Percentiles rank a stretch among this genome's conserved stretches.
These are phyloP conservation scores for Yarrowia deformans DNA, from an alignment of 805 yeast genomes.

Conservation along the genomic window DNA sequence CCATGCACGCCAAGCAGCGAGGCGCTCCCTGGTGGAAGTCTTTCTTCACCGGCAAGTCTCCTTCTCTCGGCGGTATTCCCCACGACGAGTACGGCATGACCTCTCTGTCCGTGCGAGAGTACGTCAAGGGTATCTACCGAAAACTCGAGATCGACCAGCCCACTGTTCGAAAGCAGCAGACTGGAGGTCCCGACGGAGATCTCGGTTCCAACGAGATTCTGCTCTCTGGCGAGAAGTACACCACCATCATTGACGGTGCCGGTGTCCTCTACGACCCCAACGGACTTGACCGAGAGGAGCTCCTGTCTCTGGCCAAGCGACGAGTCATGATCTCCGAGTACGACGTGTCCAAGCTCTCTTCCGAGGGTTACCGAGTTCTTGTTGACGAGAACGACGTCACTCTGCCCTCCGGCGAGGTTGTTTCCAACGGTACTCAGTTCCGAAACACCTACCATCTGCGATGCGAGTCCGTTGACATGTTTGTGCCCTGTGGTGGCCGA, in stretches of 20 bases:
- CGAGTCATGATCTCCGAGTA: slow-evolving; percentile 77
- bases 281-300: slow-evolving; percentile 83
- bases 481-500: slow-evolving; percentile 99
- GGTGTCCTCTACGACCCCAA: slow-evolving; percentile 93
- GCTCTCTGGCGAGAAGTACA: slow-evolving; percentile 83
- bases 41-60: slow-evolving; percentile 94
- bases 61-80: slow-evolving; percentile 93
- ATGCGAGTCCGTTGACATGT: slow-evolving; percentile 73
- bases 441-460: slow-evolving; percentile 89
- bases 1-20: slow-evolving; percentile 86
- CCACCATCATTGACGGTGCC: slow-evolving; percentile 92
- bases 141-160: slow-evolving; percentile 68
- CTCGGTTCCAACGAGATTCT: slow-evolving; percentile 94
- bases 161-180: slow-evolving; percentile 80
- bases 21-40: slow-evolving; percentile 99
- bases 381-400: slow-evolving; percentile 83
- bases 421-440: slow-evolving; percentile 86
- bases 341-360: slow-evolving; percentile 70
- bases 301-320: slow-evolving; percentile 74
- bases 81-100: slow-evolving; percentile 99
- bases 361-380: slow-evolving; percentile 79
- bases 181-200: slow-evolving; percentile 99
- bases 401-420: slow-evolving; percentile 77
- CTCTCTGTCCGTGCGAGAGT: slow-evolving; percentile 89
- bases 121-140: slow-evolving; percentile 85